Evolutionary conservation across 495 filamentous ascomycete species (phyloP).

Genomic region (Penicillium silybi): DNA sequence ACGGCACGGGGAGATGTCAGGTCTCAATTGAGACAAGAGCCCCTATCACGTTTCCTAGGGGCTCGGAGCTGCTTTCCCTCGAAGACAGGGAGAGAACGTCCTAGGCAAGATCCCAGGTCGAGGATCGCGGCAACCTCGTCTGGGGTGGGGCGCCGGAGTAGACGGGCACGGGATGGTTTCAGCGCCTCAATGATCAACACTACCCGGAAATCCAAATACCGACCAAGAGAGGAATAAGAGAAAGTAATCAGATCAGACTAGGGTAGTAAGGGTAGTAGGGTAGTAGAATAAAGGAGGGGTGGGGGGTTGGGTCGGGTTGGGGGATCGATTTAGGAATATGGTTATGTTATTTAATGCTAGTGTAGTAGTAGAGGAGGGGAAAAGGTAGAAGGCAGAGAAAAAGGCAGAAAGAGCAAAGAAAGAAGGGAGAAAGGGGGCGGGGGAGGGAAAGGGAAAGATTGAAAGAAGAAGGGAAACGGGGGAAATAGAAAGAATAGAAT

Average conservation of each 20-base stretch:
- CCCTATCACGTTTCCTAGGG: not conserved
- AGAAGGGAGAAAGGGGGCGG: conserved; percentile 1
- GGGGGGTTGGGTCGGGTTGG: not conserved
- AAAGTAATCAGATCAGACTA: not conserved
- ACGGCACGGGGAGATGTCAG: not conserved
- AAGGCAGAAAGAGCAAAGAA: conserved; percentile 8
- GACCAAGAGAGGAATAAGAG: not conserved
- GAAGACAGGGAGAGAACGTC: not conserved
- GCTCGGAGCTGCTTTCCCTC: not conserved
- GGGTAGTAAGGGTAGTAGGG: no score
- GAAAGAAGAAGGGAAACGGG: conserved; percentile 3
- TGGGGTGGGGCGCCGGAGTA: conserved; percentile 17
- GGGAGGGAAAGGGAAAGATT: conserved; percentile 14
- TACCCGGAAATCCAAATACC: not conserved
- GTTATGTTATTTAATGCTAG: not conserved
- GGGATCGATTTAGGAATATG: not conserved
- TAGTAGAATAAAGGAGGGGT: not conserved
- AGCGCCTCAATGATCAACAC: conserved; percentile 1
- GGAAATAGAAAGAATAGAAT: conserved; percentile 5
- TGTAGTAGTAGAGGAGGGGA: not conserved
- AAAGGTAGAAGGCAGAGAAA: conserved; percentile 1
- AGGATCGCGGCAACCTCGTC: conserved; percentile 19
- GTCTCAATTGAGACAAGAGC: not conserved
- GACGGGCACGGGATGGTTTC: conserved; percentile 5
- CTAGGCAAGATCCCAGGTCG: not conserved